Conservation (phyloP, 345 rosid species). For the Lepidium aucheri region DNA sequence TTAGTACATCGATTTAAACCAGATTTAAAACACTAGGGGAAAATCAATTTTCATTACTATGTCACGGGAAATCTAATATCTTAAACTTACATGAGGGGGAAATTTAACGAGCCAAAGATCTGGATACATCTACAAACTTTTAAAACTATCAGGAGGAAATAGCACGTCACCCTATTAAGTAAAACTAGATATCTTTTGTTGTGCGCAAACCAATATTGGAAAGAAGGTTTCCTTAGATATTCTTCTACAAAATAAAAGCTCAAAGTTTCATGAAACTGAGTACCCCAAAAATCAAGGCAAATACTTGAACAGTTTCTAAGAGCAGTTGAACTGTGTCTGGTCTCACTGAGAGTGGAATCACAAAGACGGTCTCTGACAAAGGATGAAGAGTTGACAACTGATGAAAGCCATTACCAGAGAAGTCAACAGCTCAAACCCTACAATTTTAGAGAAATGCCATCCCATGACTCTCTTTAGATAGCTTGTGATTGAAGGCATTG, state of each 20-base stretch:
- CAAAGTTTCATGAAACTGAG: not conserved
- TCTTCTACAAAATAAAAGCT: not conserved
- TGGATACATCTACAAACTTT: too few species aligned
- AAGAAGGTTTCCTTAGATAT: too few species aligned
- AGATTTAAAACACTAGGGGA: too few species aligned
- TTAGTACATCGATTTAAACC: too few species aligned
- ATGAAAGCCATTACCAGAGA: conserved; percentile 78
- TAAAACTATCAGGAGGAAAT: too few species aligned
- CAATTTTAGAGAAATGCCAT: conserved; percentile 88
- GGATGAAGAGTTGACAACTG: conserved; percentile 85
- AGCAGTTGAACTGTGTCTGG: conserved; percentile 11
- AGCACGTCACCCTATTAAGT: too few species aligned
- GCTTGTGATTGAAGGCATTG: conserved; percentile 96
- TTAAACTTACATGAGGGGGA: too few species aligned
- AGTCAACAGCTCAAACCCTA: conserved; percentile 78
- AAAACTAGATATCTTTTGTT: too few species aligned
- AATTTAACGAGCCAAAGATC: too few species aligned
- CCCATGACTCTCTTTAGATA: conserved; percentile 78
- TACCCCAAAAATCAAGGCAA: not conserved
- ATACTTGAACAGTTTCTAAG: not conserved
- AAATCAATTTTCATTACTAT: too few species aligned
- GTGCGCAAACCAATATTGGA: too few species aligned
- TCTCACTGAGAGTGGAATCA: conserved; percentile 26
- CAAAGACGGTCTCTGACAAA: conserved; percentile 76
- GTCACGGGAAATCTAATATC: too few species aligned